A percentile compares a stretch with the other conserved stretches of the same genome.
These are phyloP conservation scores for Cercospora nicotianae DNA, from an alignment of 2,329 filamentous ascomycete genomes.

Conservation along the genomic window DNA sequence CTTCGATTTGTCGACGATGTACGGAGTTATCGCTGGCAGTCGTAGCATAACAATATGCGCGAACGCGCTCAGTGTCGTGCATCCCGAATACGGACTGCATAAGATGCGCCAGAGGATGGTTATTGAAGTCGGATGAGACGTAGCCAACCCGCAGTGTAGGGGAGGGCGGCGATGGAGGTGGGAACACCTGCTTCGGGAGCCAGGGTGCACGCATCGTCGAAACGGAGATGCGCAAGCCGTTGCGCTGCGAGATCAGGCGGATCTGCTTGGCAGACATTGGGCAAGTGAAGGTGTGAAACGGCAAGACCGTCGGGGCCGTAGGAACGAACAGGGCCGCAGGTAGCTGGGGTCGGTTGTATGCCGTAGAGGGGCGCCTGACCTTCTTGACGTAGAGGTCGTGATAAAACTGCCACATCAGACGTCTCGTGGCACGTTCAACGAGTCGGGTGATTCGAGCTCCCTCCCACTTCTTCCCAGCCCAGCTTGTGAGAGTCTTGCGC, in stretches of 20 bases:
- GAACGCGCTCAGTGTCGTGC: constrained; percentile 70
- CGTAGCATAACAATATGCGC: constrained; percentile 93
- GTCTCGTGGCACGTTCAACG: constrained; percentile 78
- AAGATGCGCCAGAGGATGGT: constrained; percentile 90
- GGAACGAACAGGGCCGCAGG: constrained; percentile 74
- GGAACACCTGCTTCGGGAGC: constrained; percentile 77
- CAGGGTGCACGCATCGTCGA: constrained; percentile 84
- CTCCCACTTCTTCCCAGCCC: constrained; percentile 81
- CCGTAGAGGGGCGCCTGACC: constrained; percentile 55
- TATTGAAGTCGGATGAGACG: constrained; percentile 98
- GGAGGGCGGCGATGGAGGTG: constrained; percentile 77
- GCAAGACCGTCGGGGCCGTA: constrained; percentile 87
- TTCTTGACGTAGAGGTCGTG: constrained; percentile 71
- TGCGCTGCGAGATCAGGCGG: constrained; percentile 89
- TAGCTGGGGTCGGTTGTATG: constrained; percentile 71
- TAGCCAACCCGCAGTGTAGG: constrained; percentile 91
- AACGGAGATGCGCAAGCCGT: constrained; percentile 87
- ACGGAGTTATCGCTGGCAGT: constrained; percentile 85
- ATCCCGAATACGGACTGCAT: constrained; percentile 99
- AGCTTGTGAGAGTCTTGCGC: constrained; percentile 42
- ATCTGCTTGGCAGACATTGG: constrained; percentile 89
- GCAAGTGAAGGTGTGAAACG: constrained; percentile 97
- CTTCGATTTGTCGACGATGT: constrained; percentile 90
- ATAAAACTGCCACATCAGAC: constrained; percentile 83
- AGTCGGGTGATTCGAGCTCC: constrained; percentile 81